phyloP scores from a whole-genome alignment of 805 yeast species.

The Lachancea nothofagi region DNA sequence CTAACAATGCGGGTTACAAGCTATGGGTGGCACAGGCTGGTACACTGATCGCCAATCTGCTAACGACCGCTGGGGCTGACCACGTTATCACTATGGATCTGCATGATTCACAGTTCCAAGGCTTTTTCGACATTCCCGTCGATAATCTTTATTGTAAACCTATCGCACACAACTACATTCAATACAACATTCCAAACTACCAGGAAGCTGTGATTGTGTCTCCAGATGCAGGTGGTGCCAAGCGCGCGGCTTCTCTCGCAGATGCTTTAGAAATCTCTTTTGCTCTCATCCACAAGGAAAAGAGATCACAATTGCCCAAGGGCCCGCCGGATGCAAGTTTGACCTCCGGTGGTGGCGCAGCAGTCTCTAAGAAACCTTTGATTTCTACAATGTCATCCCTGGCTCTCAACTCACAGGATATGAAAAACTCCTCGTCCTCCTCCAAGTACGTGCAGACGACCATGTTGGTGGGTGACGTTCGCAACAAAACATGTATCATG shows the following conservation, averaged over 20 bases:
- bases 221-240: constrained; percentile 99
- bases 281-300: constrained; percentile 93
- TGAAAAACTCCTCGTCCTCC: constrained; percentile 22
- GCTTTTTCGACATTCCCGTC: constrained; percentile 93
- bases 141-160: constrained; percentile 91
- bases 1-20: constrained; percentile 63
- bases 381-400: constrained; percentile 18
- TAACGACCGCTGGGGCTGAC: constrained; percentile 92
- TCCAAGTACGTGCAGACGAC: constrained; percentile 59
- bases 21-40: constrained; percentile 97
- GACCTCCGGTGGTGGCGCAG: constrained; percentile 25
- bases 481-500: constrained; percentile 77
- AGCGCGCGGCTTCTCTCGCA: constrained; percentile 90
- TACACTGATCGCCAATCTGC: constrained; percentile 78
- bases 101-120: constrained; percentile 97
- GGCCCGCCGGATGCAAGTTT: constrained; percentile 33
- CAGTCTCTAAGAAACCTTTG: constrained; percentile 20
- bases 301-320: constrained; percentile 46
- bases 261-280: constrained; percentile 83
- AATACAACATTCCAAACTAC: constrained; percentile 69
- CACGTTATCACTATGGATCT: constrained; percentile 96
- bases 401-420: constrained; percentile 16
- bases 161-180: constrained; percentile 76
- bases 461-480: constrained; percentile 94
- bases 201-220: constrained; percentile 86